Conservation (phyloP, 441 rosid genomes). For the Bruguiera hainesii region DNA sequence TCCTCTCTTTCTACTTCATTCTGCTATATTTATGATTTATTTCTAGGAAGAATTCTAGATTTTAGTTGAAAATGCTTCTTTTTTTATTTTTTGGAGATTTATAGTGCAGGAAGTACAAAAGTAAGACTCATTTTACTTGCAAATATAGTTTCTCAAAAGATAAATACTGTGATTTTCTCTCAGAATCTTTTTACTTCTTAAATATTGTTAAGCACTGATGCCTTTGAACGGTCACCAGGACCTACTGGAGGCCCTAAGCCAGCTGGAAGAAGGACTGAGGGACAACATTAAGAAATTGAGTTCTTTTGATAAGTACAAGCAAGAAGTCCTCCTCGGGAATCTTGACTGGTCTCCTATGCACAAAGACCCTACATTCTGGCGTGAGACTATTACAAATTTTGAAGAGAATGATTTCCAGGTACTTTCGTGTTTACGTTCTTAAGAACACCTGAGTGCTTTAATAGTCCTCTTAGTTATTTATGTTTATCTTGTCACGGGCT, state of each 20-base stretch:
- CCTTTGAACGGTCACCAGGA: slow-evolving; percentile 47
- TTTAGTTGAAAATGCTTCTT: too few species aligned
- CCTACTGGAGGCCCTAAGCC: slow-evolving; percentile 79
- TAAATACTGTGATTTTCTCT: not conserved
- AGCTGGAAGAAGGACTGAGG: slow-evolving; percentile 82
- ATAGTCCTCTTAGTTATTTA: not conserved
- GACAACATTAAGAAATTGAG: slow-evolving; percentile 85
- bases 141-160: not conserved
- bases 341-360: slow-evolving; percentile 99
- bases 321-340: slow-evolving; percentile 95
- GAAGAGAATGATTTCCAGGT: slow-evolving; percentile 99
- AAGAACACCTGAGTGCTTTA: not conserved
- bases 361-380: slow-evolving; percentile 94
- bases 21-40: too few species aligned
- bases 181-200: not conserved
- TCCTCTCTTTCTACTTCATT: too few species aligned
- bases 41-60: too few species aligned
- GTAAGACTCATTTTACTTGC: too few species aligned
- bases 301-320: slow-evolving; percentile 95
- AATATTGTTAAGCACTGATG: not conserved
- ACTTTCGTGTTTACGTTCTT: slow-evolving; percentile 8
- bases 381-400: slow-evolving; percentile 77
- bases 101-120: too few species aligned
- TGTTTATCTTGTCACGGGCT: not conserved
- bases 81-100: too few species aligned